Evolutionary conservation across 2,329 filamentous ascomycete species (phyloP).

Genomic region (Nemania serpens): DNA sequence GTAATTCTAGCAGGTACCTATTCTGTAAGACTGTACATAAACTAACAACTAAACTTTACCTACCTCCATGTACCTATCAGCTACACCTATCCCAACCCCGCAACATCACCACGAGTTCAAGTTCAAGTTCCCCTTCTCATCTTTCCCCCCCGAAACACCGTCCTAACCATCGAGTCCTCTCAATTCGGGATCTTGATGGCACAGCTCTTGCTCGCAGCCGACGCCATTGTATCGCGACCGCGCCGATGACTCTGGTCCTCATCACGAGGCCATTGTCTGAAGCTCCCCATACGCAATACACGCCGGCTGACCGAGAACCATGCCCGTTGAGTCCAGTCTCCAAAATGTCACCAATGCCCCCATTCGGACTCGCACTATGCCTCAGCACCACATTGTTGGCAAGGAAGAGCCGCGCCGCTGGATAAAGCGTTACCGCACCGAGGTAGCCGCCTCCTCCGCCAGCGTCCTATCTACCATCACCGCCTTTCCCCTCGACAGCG

Average conservation of each 20-base stretch:
- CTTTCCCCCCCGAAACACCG: background rate
- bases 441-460: conserved; percentile 77
- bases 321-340: conserved; percentile 47
- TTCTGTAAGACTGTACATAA: too few species aligned
- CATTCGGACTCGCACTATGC: conserved; percentile 50
- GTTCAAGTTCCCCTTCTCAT: conserved; percentile 15
- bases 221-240: conserved; percentile 57
- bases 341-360: conserved; percentile 51
- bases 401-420: conserved; percentile 51
- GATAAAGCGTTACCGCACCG: conserved; percentile 78
- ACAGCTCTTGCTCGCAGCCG: conserved; percentile 54
- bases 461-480: conserved; percentile 78
- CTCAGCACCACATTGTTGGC: conserved; percentile 40
- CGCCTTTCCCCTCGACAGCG: conserved; percentile 86
- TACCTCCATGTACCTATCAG: conserved; percentile 7
- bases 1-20: too few species aligned
- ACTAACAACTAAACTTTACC: too few species aligned
- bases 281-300: conserved; percentile 48
- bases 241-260: conserved; percentile 63
- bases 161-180: conserved; percentile 34
- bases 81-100: conserved; percentile 28
- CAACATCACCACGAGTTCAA: conserved; percentile 20
- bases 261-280: conserved; percentile 54
- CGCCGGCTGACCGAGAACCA: conserved; percentile 40
- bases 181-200: conserved; percentile 55